Percentiles rank a stretch among this genome's conserved stretches.
phyloP scores from a whole-genome alignment of 73 alveolate genomes.

The Paramecium sonneborni region DNA sequence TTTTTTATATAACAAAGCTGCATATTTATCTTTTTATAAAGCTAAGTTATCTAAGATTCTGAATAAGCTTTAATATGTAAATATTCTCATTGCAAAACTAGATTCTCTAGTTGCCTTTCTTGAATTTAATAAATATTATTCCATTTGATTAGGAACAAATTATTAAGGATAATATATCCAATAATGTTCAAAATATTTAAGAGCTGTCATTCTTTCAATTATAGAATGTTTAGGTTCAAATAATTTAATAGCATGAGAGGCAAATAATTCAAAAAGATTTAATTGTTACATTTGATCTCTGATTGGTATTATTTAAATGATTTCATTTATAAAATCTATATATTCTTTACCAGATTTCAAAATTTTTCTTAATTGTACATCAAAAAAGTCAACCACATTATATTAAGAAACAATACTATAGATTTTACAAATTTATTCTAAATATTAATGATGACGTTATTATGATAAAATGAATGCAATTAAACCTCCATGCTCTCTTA shows the following conservation, averaged over 20 bases:
- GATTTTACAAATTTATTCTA: neutral
- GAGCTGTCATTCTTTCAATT: constrained; percentile 30
- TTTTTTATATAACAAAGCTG: constrained; percentile 16
- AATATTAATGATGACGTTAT: constrained; percentile 22
- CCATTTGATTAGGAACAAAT: neutral
- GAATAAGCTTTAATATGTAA: constrained; percentile 17
- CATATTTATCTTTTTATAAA: constrained; percentile 21
- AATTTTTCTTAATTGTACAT: constrained; percentile 25
- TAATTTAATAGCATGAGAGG: constrained; percentile 29
- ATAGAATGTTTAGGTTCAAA: neutral
- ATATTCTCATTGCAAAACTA: constrained; percentile 11
- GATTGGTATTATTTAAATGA: neutral
- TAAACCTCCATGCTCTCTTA: constrained; percentile 54
- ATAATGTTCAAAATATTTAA: constrained; percentile 46
- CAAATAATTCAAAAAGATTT: neutral
- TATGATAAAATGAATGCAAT: neutral
- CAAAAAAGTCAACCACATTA: constrained; percentile 24
- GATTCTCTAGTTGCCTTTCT: constrained; percentile 35
- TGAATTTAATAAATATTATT: neutral
- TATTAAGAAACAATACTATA: constrained; percentile 1
- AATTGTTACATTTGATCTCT: constrained; percentile 8
- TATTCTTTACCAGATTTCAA: constrained; percentile 51
- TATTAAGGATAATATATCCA: constrained; percentile 20
- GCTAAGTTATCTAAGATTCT: constrained; percentile 44
- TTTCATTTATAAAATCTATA: constrained; percentile 5